A percentile compares a stretch with the other conserved stretches of the same genome.
These are phyloP conservation scores for Croton setiger DNA, from an alignment of 441 rosid genomes.

Conservation along the genomic window DNA sequence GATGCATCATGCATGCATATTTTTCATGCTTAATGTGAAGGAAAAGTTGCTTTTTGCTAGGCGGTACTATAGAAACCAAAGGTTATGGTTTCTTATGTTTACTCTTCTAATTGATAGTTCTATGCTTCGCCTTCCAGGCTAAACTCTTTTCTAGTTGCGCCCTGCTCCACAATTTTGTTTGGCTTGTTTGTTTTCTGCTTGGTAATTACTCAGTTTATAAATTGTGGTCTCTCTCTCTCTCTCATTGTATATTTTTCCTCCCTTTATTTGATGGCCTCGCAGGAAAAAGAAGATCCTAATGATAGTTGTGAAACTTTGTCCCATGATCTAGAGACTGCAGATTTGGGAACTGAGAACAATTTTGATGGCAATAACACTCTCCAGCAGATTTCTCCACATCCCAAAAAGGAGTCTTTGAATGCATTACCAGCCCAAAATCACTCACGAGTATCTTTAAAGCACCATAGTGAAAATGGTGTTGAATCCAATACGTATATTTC, in stretches of 20 bases:
- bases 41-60: not conserved
- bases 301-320: constrained; percentile 28
- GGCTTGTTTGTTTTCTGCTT: constrained; percentile 6
- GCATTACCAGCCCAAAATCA: constrained; percentile 12
- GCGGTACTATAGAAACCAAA: too few relatives aligned
- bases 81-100: too few relatives aligned
- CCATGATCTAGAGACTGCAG: constrained; percentile 23
- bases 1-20: not conserved
- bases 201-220: not conserved
- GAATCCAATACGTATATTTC: constrained; percentile 13
- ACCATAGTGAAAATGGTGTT: constrained; percentile 22
- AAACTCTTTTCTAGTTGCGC: too few relatives aligned
- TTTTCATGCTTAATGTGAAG: not conserved
- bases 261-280: constrained; percentile 29
- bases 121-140: too few relatives aligned
- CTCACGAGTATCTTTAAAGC: constrained; percentile 19
- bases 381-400: constrained; percentile 19
- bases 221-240: not conserved
- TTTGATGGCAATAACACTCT: constrained; percentile 12
- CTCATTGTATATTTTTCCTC: not conserved
- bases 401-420: constrained; percentile 22
- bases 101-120: too few relatives aligned
- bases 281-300: constrained; percentile 30
- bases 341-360: constrained; percentile 16
- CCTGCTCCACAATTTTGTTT: not conserved